These are phyloP conservation scores for Leishmania turanica DNA, from an alignment of 208 protist genomes.

Conservation along the genomic window DNA sequence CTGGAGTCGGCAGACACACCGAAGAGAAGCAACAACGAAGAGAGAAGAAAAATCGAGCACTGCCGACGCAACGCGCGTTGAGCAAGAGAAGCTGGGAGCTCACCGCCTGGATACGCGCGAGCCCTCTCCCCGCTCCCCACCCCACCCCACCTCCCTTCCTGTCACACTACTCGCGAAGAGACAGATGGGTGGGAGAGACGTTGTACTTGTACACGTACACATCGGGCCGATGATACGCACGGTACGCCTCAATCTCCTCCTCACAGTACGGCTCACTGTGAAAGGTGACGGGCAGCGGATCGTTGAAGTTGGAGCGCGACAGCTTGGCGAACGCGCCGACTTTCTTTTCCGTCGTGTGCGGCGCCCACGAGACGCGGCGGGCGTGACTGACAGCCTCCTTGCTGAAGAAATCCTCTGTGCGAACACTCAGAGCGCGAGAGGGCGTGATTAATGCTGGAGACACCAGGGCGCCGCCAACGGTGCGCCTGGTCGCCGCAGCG, in stretches of 20 bases:
- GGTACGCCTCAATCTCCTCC: conserved; percentile 90
- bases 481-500: too few species aligned
- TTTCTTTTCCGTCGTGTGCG: conserved; percentile 92
- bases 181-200: conserved; percentile 86
- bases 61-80: not conserved
- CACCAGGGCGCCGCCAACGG: not conserved
- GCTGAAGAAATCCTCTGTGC: conserved; percentile 90
- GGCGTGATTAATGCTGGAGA: not conserved
- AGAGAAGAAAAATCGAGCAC: not conserved
- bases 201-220: conserved; percentile 93
- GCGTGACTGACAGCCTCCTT: conserved; percentile 89
- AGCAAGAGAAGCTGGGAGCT: not conserved
- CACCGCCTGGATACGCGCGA: not conserved
- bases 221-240: conserved; percentile 77
- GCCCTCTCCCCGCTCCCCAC: not conserved
- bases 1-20: not conserved
- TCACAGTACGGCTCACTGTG: conserved; percentile 82
- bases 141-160: not conserved
- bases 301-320: conserved; percentile 88
- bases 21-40: not conserved
- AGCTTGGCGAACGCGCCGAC: conserved; percentile 87
- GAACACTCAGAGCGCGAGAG: conserved; percentile 60
- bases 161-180: conserved; percentile 59
- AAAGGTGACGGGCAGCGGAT: conserved; percentile 71
- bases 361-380: conserved; percentile 89